Base-by-base conservation (phyloP, 129 eudicot species). In the Flaveria linearis region DNA sequence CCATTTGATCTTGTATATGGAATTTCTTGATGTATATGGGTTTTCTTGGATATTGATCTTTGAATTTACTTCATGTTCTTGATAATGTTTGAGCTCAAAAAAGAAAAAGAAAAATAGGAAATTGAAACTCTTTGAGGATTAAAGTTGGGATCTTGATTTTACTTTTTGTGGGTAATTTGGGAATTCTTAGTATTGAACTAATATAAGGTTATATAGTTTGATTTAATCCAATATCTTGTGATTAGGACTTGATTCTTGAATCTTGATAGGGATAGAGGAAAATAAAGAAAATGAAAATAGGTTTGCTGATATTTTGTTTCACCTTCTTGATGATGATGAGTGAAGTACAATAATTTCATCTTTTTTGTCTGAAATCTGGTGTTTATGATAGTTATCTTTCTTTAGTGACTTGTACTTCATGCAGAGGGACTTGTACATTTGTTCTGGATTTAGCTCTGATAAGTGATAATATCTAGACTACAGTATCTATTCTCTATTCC, bases 111-210 rank as follows among this genome's bases (percentile, higher is more conserved):
- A 55, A 56, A 60, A 45, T 4, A 43, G 52, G 60, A 58, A 30
- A 45, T n/a, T 47, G 36, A 45, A 26, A 14, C 64, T 9, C 33
- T 33, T 46, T 71, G 5, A 8, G 41, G 69, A 67, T 41, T 67
- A 69, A 66, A 16, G 22, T 20, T 78, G 7, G 15, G 71, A 46
- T 78, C 76, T 69, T 70, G 65, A 70, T 76, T 30, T 42, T 69
- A 25, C 70, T 47, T 78, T 78, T 69, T 16, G 36, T n/a, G 62
- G 82, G 76, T 78, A 78, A 57, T 78, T 78, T 78, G 60, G 70
- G 76, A 78, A 69, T 69, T 51, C 58, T 70, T 56, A 16, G 55
- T 57, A 28, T 77, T 23, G 13, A 22, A 22, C 41, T 33, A 62
- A 62, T 47, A 28, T 61, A 26, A 56, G 62, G 13, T 12, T 66